These are phyloP conservation scores for Dalbergia cochinchinensis DNA, from an alignment of 306 rosid genomes.

Conservation along the genomic window DNA sequence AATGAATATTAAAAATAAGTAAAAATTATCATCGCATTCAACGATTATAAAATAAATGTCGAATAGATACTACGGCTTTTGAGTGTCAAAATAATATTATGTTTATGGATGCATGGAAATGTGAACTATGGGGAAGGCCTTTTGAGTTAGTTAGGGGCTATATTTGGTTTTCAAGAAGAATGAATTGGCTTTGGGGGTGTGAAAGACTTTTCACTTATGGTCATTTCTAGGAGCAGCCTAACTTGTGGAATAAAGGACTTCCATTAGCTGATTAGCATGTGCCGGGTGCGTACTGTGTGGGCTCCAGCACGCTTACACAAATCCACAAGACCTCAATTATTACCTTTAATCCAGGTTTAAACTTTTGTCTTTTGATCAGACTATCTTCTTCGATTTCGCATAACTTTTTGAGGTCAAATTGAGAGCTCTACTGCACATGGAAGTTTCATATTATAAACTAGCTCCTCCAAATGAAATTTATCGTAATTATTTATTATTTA, in stretches of 20 bases:
- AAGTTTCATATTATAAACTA: background rate
- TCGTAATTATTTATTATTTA: too few relatives aligned
- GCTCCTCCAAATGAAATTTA: background rate
- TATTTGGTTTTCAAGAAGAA: background rate
- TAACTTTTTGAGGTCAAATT: conserved; percentile 8
- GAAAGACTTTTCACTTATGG: conserved; percentile 1
- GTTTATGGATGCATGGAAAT: conserved; percentile 64
- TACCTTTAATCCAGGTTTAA: conserved; percentile 20
- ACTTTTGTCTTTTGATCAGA: background rate
- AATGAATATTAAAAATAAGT: too few relatives aligned
- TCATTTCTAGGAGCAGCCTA: background rate
- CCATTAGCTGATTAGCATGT: conserved; percentile 49
- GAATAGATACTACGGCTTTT: too few relatives aligned
- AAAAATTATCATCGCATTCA: too few relatives aligned
- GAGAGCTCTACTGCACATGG: background rate
- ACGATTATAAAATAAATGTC: too few relatives aligned
- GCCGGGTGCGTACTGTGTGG: conserved; percentile 20
- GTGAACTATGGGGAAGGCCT: conserved; percentile 38
- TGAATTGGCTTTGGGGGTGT: background rate
- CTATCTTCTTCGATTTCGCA: background rate
- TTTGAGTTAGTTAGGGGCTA: background rate
- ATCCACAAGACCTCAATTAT: too few relatives aligned
- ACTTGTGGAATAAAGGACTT: conserved; percentile 31
- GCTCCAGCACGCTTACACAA: too few relatives aligned
- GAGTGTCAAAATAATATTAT: too few relatives aligned